Conservation (phyloP, 768 basidiomycete species). For the Boletus reticuloceps region DNA sequence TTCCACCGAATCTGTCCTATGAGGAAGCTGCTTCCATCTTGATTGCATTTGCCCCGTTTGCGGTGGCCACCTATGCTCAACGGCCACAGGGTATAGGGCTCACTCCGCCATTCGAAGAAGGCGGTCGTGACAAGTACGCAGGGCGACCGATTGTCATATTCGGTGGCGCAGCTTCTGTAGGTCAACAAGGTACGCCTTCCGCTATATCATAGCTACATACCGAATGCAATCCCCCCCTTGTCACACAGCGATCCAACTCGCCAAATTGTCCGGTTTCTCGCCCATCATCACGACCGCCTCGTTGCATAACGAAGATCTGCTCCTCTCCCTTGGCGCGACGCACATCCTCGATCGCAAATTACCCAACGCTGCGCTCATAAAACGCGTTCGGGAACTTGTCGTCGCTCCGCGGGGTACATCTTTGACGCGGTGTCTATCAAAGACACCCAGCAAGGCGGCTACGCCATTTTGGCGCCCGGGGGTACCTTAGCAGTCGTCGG, state of each 20-base stretch:
- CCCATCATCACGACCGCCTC: conserved; percentile 41
- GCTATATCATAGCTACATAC: too few species aligned
- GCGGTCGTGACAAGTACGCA: conserved; percentile 28
- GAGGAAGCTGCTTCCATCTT: conserved; percentile 37
- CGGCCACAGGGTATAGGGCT: conserved; percentile 25
- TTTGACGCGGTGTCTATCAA: conserved; percentile 31
- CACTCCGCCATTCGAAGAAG: conserved; percentile 28
- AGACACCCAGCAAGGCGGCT: conserved; percentile 33
- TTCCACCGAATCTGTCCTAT: conserved; percentile 34
- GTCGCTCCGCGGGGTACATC: background rate
- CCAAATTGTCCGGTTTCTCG: conserved; percentile 31
- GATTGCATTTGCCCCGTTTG: conserved; percentile 32
- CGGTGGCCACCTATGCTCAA: conserved; percentile 31
- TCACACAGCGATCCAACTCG: conserved; percentile 30
- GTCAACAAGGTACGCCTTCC: conserved; percentile 30
- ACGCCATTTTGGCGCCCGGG: conserved; percentile 26
- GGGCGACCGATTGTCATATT: conserved; percentile 33
- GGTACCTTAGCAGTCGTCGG: conserved; percentile 25
- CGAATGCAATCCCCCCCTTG: too few species aligned
- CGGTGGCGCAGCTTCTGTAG: conserved; percentile 37
- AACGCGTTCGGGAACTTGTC: conserved; percentile 2
- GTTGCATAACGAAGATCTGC: conserved; percentile 24
- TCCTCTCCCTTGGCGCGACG: conserved; percentile 37
- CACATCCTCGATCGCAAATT: conserved; percentile 33
- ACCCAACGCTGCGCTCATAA: conserved; percentile 1